Evolutionary conservation across 352 stramenopile species (phyloP).

Genomic region (Pythium myriotylum): DNA sequence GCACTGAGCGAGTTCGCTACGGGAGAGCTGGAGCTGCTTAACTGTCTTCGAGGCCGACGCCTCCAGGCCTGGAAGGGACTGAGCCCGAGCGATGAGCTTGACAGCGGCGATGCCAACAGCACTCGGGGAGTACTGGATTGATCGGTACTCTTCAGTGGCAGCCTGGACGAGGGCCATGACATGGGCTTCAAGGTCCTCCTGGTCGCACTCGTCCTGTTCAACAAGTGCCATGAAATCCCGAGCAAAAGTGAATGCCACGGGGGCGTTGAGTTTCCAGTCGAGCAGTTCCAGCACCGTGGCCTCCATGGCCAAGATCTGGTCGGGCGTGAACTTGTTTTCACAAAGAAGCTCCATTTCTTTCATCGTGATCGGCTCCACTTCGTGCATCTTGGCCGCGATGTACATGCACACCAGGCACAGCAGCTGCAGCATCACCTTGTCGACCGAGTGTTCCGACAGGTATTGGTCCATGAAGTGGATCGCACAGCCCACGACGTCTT

Average conservation of each 20-base stretch:
- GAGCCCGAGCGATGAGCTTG: constrained; percentile 16
- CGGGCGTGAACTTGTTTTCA: constrained; percentile 67
- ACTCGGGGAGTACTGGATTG: constrained; percentile 15
- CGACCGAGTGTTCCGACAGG: constrained; percentile 64
- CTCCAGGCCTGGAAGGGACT: constrained; percentile 13
- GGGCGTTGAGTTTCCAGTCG: constrained; percentile 68
- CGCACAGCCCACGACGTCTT: constrained; percentile 59
- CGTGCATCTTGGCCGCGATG: constrained; percentile 74
- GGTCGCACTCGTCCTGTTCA: constrained; percentile 8
- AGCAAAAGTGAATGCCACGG: constrained; percentile 64
- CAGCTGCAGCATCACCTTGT: constrained; percentile 71
- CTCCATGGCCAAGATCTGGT: constrained; percentile 64
- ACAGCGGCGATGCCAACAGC: constrained; percentile 18
- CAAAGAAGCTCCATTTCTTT: constrained; percentile 79
- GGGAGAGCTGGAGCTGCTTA: constrained; percentile 17
- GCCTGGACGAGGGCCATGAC: constrained; percentile 27
- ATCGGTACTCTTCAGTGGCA: constrained; percentile 24
- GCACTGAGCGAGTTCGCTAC: constrained; percentile 8
- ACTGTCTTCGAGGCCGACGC: constrained; percentile 8
- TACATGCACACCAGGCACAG: constrained; percentile 79
- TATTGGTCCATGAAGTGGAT: constrained; percentile 80
- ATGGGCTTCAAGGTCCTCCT: constrained; percentile 15
- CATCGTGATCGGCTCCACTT: constrained; percentile 66
- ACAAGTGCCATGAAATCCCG: constrained; percentile 61
- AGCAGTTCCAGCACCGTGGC: constrained; percentile 55